Percentiles rank a stretch among this genome's conserved stretches.
Evolutionary conservation across 148 eudicot species (phyloP).

Genomic region (Heliosperma pusillum): DNA sequence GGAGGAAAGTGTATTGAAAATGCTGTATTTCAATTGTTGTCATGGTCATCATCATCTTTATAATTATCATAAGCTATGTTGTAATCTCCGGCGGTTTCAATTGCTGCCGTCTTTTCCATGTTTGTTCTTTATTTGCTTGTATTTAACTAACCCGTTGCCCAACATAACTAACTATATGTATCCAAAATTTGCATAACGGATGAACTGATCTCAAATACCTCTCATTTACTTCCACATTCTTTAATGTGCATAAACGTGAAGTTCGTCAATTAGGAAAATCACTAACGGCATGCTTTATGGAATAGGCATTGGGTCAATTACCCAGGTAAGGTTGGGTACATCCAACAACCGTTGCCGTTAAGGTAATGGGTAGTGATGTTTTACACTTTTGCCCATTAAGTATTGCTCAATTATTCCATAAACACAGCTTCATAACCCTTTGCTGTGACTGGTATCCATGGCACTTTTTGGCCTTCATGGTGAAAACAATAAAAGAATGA

Average conservation of each 20-base stretch:
- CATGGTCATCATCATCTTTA: too few relatives aligned
- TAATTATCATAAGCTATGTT: not conserved
- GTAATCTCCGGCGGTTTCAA: not conserved
- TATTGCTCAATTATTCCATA: not conserved
- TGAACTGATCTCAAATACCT: not conserved
- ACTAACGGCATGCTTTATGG: not conserved
- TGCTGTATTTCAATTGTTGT: not conserved
- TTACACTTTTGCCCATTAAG: not conserved
- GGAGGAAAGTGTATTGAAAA: too few relatives aligned
- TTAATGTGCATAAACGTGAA: not conserved
- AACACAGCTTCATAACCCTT: not conserved
- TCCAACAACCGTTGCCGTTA: not conserved
- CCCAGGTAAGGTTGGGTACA: not conserved
- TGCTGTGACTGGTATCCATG: not conserved
- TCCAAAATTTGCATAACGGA: not conserved
- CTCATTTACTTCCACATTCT: not conserved
- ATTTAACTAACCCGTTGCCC: not conserved
- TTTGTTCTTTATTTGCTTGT: not conserved
- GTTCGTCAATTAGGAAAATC: not conserved
- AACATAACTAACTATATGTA: not conserved
- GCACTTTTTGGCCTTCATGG: not conserved
- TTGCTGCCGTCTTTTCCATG: not conserved
- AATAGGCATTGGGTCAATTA: not conserved
- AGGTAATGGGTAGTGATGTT: not conserved
- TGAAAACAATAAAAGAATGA: slow-evolving; percentile 1